Evolutionary conservation across 768 basidiomycete species (phyloP), one percentile per base, ranked within the genome.

Genomic region (Phanerochaete sordida): DNA sequence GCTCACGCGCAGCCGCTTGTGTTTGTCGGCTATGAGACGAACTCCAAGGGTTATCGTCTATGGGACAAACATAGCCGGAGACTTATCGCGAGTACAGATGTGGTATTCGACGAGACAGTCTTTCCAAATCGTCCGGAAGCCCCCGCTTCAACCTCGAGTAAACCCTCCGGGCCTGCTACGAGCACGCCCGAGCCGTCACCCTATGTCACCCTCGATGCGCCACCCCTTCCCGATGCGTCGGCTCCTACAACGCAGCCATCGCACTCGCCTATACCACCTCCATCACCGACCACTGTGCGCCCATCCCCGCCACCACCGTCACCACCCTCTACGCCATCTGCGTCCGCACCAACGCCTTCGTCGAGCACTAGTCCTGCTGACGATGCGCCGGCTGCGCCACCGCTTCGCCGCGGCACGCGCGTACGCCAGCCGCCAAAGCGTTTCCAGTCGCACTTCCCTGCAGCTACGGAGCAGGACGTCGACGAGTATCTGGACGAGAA

Each of bases 1-100:
- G 7, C 51, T 3, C 51, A 67, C 21, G 31, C 59, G 12, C 24
- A 56, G 24, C 47, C 54, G 44, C 62, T 62, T 31, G 62, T 62
- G 12, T 68, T 64, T 56, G 21, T 72, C 26, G 67, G 70, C n/a
- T 72, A 67, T 56, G 60, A 57, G 37, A 26, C 35, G 9, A 48
- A 57, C 6, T 54, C 65, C 11, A 71, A 70, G 50, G 70, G 44
- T 23, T 70, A 46, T 30, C n/a, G 49, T 26, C 49, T 55, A 35
- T 55, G 53, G 53, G 35, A 55, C 53, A 55, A 44, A 23, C 27
- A 30, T 55, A 55, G n/a, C 33, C 39, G 26, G 19, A 55, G n/a
- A 16, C 2, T 55, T n/a, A 30, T 55, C 23, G 23, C 33, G 23
- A 37, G 35, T 44, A 55, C 53, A 37, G 49, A 50, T 50, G 49